A percentile compares a stretch with the other conserved stretches of the same genome.
Evolutionary conservation across 2,329 filamentous ascomycete genomes (phyloP).

Genomic region (Scleromitrula shiraiana): DNA sequence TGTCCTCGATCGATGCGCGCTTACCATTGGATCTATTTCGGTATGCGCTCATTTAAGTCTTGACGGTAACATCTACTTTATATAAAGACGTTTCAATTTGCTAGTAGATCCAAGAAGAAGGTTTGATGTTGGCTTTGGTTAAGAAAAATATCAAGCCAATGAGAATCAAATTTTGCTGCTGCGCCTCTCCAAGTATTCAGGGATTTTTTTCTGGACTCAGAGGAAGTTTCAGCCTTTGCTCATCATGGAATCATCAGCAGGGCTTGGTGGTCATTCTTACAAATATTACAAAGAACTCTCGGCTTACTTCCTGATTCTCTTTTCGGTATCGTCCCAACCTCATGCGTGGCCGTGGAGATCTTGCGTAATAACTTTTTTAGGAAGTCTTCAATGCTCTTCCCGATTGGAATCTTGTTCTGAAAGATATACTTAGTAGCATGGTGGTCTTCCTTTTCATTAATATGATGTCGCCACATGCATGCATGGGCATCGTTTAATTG

Average conservation of each 20-base stretch:
- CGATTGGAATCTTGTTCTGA: too few relatives aligned
- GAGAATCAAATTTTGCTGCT: neutral
- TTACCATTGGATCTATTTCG: neutral
- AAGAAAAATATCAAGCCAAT: neutral
- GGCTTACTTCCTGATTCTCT: constrained; percentile 1
- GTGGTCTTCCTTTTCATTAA: neutral
- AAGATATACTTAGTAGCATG: neutral
- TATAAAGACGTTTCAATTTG: neutral
- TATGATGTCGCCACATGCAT: neutral
- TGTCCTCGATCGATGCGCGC: neutral
- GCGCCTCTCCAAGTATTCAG: neutral
- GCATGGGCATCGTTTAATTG: neutral
- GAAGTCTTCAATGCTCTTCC: neutral
- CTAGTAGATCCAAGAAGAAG: neutral
- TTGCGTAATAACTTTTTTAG: neutral
- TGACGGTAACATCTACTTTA: neutral
- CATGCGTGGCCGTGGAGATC: neutral
- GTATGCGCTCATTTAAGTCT: neutral
- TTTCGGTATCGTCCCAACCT: neutral
- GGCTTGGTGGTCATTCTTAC: neutral
- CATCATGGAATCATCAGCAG: neutral
- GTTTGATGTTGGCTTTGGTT: neutral
- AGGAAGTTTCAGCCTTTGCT: constrained; percentile 1
- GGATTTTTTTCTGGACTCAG: neutral
- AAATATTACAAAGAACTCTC: neutral